Conservation (phyloP, 352 stramenopile genomes). For the Pythium pectinolyticum region DNA sequence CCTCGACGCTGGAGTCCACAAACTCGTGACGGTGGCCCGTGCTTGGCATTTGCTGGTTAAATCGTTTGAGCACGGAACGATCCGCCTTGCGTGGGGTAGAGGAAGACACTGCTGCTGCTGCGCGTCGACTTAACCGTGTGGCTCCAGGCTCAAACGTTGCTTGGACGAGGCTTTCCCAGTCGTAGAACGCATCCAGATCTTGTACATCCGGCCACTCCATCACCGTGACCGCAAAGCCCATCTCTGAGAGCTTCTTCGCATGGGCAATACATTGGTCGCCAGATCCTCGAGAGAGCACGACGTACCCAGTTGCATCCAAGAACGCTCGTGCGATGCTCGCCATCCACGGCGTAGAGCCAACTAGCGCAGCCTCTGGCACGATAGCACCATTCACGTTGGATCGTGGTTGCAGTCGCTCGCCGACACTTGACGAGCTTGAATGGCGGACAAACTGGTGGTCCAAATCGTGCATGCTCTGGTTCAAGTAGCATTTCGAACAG, state of each 20-base stretch:
- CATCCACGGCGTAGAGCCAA: slow-evolving; percentile 72
- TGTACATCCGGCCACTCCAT: slow-evolving; percentile 35
- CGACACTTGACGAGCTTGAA: slow-evolving; percentile 40
- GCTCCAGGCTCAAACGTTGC: slow-evolving; percentile 47
- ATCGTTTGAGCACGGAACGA: slow-evolving; percentile 38
- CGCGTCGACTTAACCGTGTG: slow-evolving; percentile 40
- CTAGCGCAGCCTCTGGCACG: slow-evolving; percentile 46
- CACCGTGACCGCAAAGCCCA: slow-evolving; percentile 51
- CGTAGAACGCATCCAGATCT: slow-evolving; percentile 40
- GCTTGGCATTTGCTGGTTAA: slow-evolving; percentile 32
- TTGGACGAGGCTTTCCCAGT: slow-evolving; percentile 50
- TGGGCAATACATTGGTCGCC: slow-evolving; percentile 36
- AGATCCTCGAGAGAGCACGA: slow-evolving; percentile 40
- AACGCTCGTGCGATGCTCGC: slow-evolving; percentile 47
- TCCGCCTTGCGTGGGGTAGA: slow-evolving; percentile 32
- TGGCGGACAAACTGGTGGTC: slow-evolving; percentile 75
- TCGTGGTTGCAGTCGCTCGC: slow-evolving; percentile 58
- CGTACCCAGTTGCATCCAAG: slow-evolving; percentile 51
- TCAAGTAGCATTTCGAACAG: slow-evolving; percentile 64
- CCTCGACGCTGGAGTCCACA: neutral
- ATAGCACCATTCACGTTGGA: slow-evolving; percentile 51
- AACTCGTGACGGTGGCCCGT: neutral
- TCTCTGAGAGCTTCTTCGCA: slow-evolving; percentile 38
- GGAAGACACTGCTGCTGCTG: slow-evolving; percentile 31
- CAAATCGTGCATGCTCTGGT: slow-evolving; percentile 46